Conservation (phyloP, 2,329 filamentous ascomycete genomes). For the Penicillium sp. region DNA sequence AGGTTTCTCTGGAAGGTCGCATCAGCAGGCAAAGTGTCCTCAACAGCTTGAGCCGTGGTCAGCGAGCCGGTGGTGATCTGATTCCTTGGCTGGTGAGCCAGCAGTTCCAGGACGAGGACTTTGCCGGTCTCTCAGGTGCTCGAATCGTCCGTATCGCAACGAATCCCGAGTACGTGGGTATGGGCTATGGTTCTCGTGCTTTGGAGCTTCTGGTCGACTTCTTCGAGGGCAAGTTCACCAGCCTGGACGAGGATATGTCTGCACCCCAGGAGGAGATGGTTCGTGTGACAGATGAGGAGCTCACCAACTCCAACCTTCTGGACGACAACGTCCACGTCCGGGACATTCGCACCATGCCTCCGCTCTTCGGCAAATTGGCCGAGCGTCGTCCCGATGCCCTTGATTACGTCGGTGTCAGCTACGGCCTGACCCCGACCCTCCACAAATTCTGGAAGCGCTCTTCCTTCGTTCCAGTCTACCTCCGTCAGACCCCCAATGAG, state of each 20-base stretch:
- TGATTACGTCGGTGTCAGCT: slow-evolving; percentile 94
- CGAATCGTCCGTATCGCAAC: slow-evolving; percentile 92
- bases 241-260: slow-evolving; percentile 67
- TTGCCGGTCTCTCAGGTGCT: slow-evolving; percentile 86
- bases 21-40: slow-evolving; percentile 92
- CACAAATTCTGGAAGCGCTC: slow-evolving; percentile 97
- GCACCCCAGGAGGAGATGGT: slow-evolving; percentile 58
- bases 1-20: slow-evolving; percentile 88
- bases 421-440: slow-evolving; percentile 77
- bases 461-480: slow-evolving; percentile 81
- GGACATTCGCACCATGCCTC: slow-evolving; percentile 87
- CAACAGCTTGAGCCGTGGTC: slow-evolving; percentile 81
- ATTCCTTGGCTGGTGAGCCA: slow-evolving; percentile 98
- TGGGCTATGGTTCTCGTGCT: slow-evolving; percentile 91
- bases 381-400: slow-evolving; percentile 75
- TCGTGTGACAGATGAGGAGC: slow-evolving; percentile 75
- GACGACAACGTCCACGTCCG: slow-evolving; percentile 86
- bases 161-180: slow-evolving; percentile 84
- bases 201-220: slow-evolving; percentile 84
- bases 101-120: slow-evolving; percentile 97
- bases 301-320: slow-evolving; percentile 69
- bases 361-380: slow-evolving; percentile 80
- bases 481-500: slow-evolving; percentile 92
- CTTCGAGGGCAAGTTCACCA: slow-evolving; percentile 89
- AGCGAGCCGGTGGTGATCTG: slow-evolving; percentile 82